Evolutionary conservation across 148 eudicot species (phyloP), one percentile per base, ranked within the genome.

Genomic region (Silene conica): DNA sequence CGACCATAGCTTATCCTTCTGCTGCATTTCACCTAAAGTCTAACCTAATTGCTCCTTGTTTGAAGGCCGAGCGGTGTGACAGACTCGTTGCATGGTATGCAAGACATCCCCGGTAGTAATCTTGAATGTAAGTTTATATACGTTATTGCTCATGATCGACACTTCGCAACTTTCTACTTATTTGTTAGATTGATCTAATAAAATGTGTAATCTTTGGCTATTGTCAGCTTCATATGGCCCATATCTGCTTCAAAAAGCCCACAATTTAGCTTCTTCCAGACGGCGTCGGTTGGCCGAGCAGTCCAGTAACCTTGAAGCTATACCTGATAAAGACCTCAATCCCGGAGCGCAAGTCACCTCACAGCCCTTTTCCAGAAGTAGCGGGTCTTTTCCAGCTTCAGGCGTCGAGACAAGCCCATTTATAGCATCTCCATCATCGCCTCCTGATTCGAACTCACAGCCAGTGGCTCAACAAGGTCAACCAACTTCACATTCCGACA

Each of bases 371-470:
- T 76, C 76, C 60, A 83, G 84, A 72, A 89, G 99, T 66, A 96
- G 99, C 66, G 99, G 99, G 16, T 84, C 97, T 63, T 90, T 86
- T 70, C 88, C 97, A 61, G 99, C 96, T 58, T 77, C 82, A 58
- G 82, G 77, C 59, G 77, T 59, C 59, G 81, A 26, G 25, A 73
- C 76, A 66, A 85, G 79, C 70, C 72, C 22, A n/a, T 59, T 77
- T 58, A 74, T 50, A 72, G 61, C 74, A 56, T 63, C 72, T 22
- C 41, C 55, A 13, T 70, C 73, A 22, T 2, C 74, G 18, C 79
- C 87, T 70, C 19, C 83, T 71, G 76, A 19, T 76, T 71, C 82
- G 55, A 57, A 73, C n/a, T 41, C 85, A 10, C 72, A 57, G 19
- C 70, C 74, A 9, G 60, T 41, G 59, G 60, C 68, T 23, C 19